A percentile compares a stretch with the other conserved stretches of the same genome.
Conservation (phyloP, 1,139 yeast genomes). For the Suhomyces guaymorum region DNA sequence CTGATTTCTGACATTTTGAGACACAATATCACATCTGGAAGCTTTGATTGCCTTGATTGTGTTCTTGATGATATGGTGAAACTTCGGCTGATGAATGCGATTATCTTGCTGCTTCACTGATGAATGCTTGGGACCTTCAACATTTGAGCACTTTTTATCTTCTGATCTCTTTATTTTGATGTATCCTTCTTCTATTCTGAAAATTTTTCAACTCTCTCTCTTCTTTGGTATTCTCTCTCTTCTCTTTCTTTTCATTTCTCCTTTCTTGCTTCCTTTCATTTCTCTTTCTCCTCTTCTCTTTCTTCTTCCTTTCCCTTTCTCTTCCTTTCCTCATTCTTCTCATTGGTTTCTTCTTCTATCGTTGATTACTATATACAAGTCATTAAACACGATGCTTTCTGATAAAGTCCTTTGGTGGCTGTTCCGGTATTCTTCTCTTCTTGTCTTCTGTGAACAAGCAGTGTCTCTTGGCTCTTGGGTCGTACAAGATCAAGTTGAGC, state of each 20-base stretch:
- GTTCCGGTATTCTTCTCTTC: conserved; percentile 75
- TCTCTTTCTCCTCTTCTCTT: no score
- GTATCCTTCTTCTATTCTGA: background rate
- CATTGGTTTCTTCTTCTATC: background rate
- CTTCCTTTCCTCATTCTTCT: background rate
- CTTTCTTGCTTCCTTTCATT: background rate
- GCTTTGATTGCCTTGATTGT: background rate
- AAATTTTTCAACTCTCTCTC: background rate
- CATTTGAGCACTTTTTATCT: no score
- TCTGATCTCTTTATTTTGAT: background rate
- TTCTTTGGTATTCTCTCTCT: background rate
- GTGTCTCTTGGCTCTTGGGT: conserved; percentile 71
- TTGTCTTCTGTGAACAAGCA: conserved; percentile 86
- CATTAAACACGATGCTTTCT: conserved; percentile 39
- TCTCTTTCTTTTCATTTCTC: background rate
- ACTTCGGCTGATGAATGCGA: no score
- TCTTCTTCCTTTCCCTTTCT: background rate
- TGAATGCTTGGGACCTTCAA: no score
- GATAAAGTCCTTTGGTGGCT: conserved; percentile 58
- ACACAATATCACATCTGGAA: no score
- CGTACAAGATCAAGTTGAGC: conserved; percentile 84
- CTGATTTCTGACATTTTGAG: background rate
- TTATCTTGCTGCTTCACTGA: no score
- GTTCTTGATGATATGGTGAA: background rate
- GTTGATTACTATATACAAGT: conserved; percentile 12